Conservation (phyloP, 2,329 filamentous ascomycete genomes). For the Sarocladium kiliense region DNA sequence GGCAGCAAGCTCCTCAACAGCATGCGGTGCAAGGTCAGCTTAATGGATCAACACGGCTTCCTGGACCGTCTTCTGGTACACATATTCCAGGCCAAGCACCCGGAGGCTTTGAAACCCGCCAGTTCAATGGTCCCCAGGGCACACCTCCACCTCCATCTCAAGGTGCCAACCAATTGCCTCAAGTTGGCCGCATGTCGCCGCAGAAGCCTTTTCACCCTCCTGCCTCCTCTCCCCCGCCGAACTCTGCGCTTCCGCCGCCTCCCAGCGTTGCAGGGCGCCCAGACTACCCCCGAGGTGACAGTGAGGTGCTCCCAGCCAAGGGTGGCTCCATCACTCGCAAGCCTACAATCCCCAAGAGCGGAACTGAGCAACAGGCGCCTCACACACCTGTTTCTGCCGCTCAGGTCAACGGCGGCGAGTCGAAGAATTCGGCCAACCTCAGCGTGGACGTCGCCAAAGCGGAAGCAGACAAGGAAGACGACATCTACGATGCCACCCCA, state of each 20-base stretch:
- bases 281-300: background rate
- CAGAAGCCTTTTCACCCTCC: background rate
- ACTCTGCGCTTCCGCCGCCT: background rate
- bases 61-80: slow-evolving; percentile 9
- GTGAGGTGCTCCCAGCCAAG: background rate
- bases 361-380: background rate
- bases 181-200: background rate
- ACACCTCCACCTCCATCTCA: background rate
- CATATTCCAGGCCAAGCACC: background rate
- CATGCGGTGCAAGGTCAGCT: background rate
- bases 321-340: background rate
- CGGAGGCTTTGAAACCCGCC: background rate
- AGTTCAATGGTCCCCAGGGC: background rate
- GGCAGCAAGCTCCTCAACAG: background rate
- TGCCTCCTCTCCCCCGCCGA: background rate
- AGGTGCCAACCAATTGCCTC: background rate
- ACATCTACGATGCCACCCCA: slow-evolving; percentile 29
- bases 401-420: background rate
- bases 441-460: slow-evolving; percentile 15
- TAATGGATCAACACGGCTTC: background rate
- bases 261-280: background rate
- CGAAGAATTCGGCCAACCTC: slow-evolving; percentile 7
- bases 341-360: background rate
- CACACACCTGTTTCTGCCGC: background rate
- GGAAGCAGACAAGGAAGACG: slow-evolving; percentile 19